phyloP scores from a whole-genome alignment of 2,329 filamentous ascomycete genomes.

The Grosmannia huntii region DNA sequence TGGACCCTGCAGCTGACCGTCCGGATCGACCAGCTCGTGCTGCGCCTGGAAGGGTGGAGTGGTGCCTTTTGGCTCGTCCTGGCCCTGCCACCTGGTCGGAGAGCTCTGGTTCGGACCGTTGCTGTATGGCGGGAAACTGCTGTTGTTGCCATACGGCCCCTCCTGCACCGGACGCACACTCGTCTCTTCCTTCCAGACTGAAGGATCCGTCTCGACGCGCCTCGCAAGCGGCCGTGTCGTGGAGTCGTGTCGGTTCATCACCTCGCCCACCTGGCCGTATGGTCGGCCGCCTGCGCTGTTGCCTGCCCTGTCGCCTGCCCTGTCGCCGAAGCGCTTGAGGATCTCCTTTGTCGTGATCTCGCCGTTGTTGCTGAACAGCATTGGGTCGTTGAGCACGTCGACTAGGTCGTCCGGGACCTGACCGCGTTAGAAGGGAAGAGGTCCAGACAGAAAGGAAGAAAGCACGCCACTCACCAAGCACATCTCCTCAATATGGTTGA shows the following conservation, averaged over 20 bases:
- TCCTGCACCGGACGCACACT: constrained; percentile 69
- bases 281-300: constrained; percentile 38
- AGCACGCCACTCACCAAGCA: constrained; percentile 60
- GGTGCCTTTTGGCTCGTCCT: background rate
- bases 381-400: constrained; percentile 70
- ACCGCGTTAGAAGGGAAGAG: constrained; percentile 8
- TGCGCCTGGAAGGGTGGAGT: constrained; percentile 24
- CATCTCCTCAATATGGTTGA: constrained; percentile 90
- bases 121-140: constrained; percentile 2
- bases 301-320: constrained; percentile 46
- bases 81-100: constrained; percentile 36
- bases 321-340: constrained; percentile 80
- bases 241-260: constrained; percentile 45
- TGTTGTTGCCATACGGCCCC: constrained; percentile 24
- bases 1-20: constrained; percentile 15
- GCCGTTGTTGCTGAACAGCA: constrained; percentile 65
- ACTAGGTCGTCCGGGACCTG: constrained; percentile 90
- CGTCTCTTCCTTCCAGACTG: constrained; percentile 70
- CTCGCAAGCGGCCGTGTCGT: constrained; percentile 39
- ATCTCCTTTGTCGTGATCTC: constrained; percentile 97
- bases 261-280: constrained; percentile 45
- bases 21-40: constrained; percentile 27
- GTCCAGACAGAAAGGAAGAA: background rate
- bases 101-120: constrained; percentile 29
- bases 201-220: constrained; percentile 76